Base-by-base conservation (phyloP, 257 asterid species). In the Solanum pimpinellifolium region DNA sequence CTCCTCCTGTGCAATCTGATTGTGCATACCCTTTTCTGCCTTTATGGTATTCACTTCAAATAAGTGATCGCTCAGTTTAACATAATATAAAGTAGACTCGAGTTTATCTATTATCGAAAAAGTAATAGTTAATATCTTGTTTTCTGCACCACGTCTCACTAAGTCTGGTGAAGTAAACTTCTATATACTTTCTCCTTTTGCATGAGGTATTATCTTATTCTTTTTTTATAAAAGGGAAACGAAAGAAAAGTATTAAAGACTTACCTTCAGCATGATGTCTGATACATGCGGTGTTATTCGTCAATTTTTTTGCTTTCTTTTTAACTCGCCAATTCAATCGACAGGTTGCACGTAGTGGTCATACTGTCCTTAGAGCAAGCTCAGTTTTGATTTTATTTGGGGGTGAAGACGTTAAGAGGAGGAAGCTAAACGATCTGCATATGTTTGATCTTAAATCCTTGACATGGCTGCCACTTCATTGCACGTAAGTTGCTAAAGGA, bases 401-500 rank as follows among this genome's bases (percentile, higher is more conserved):
- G 86, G 99, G 99, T 86, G 99, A 97, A 92, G 98, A 94, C 88
- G 56, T 89, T 85, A 96, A 90, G 90, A 93, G 93, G 90, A 93
- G 96, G 91, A 97, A 97, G 89, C 94, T 96, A 84, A 97, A 96
- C 87, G 99, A 97, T 90, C 92, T 97, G 70, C 98, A 97, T 89
- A 97, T 95, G 99, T 97, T 97, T 92, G 98, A 97, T 90, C 93
- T 97, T 69, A 96, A 96, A 90, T 96, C 99, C 89, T 94, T 93
- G 73, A 96, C 97, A 56, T 97, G 99, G 99, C 98, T 97, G 75
- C 99, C 99, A 62, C 98, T 97, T 90, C 96, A 93, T 92, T 97
- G 99, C 99, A 96, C 95, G 99, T 97, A 89, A 91, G 99, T 87
- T 37, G n/a, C 62, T 74, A 59, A 39, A 16, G 75, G 44, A 78